Evolutionary conservation across 1,284 basidiomycete genomes (phyloP).

Genomic region (Trametes polyzona): DNA sequence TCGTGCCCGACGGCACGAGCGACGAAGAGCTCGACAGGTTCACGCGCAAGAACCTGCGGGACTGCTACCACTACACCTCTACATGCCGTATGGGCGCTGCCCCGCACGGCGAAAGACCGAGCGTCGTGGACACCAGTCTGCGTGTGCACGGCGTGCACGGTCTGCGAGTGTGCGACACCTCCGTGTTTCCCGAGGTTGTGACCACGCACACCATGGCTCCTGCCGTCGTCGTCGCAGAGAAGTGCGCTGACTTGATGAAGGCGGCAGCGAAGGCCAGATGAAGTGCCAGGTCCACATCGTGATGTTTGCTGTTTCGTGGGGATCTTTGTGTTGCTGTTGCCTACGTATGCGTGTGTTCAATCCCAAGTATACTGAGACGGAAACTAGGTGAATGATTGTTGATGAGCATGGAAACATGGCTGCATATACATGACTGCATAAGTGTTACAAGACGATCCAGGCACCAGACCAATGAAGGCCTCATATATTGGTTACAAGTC

Average conservation of each 20-base stretch:
- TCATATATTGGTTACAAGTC: no score
- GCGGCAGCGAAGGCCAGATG: neutral
- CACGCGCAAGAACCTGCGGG: constrained; percentile 29
- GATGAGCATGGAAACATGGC: no score
- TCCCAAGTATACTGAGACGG: no score
- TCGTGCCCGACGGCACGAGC: constrained; percentile 33
- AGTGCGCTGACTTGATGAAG: constrained; percentile 30
- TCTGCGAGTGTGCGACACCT: constrained; percentile 46
- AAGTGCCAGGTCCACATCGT: no score
- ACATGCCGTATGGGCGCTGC: constrained; percentile 43
- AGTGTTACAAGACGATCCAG: no score
- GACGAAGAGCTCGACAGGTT: constrained; percentile 33
- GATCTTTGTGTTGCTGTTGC: no score
- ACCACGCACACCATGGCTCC: constrained; percentile 42
- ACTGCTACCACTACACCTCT: constrained; percentile 41
- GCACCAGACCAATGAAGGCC: no score
- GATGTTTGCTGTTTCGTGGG: no score
- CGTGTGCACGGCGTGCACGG: constrained; percentile 50
- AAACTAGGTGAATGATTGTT: no score
- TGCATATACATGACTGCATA: no score
- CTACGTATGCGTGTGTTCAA: no score
- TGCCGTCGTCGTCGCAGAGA: constrained; percentile 41
- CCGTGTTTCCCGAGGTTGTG: constrained; percentile 42
- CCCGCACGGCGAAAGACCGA: constrained; percentile 26
- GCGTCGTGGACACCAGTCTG: constrained; percentile 53